These are phyloP conservation scores for Ceratocystis cacaofunesta DNA, from an alignment of 2,329 filamentous ascomycete species.

Conservation along the genomic window DNA sequence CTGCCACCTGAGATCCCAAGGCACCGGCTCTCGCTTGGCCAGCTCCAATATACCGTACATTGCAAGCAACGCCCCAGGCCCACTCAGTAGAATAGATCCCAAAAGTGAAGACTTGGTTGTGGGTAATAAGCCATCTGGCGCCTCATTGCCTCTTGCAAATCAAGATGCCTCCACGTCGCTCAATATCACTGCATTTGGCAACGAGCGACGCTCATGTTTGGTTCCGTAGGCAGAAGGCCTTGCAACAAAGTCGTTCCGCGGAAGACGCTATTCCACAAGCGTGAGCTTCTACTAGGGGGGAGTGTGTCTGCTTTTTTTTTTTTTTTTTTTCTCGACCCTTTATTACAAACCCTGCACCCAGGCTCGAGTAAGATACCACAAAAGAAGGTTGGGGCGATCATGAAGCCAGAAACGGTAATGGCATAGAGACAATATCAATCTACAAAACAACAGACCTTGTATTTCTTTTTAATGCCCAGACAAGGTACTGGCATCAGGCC, in stretches of 20 bases:
- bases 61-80: not conserved
- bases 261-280: not conserved
- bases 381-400: slow-evolving; percentile 1
- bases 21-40: not conserved
- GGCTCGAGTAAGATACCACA: not conserved
- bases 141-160: not conserved
- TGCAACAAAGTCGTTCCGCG: not conserved
- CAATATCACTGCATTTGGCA: not conserved
- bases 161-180: not conserved
- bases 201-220: not conserved
- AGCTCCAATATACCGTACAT: not conserved
- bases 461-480: not conserved
- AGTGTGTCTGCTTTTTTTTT: not conserved
- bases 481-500: not conserved
- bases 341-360: not conserved
- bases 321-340: no score
- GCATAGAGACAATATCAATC: not conserved
- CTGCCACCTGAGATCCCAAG: slow-evolving; percentile 1
- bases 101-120: not conserved
- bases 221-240: not conserved
- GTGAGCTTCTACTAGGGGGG: not conserved
- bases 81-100: not conserved
- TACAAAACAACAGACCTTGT: not conserved
- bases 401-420: not conserved
- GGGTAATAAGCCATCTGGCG: not conserved